A percentile compares a stretch with the other conserved stretches of the same genome.
These are phyloP conservation scores for Trichoderma simmonsii DNA, from an alignment of 2,329 filamentous ascomycete genomes.

Conservation along the genomic window DNA sequence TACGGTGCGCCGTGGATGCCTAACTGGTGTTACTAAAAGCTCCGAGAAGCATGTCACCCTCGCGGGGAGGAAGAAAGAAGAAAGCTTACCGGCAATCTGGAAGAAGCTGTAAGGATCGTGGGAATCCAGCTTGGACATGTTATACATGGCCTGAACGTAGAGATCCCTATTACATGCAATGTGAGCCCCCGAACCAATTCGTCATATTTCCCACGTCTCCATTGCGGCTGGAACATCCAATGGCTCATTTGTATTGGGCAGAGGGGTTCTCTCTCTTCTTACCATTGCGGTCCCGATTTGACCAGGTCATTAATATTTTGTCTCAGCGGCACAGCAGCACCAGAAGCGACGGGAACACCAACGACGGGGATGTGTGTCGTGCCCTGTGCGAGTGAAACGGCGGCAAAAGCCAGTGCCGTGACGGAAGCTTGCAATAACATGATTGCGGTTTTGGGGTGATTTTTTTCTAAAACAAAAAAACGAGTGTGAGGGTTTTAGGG, in stretches of 20 bases:
- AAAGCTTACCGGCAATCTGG: conserved; percentile 43
- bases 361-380: conserved; percentile 33
- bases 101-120: conserved; percentile 48
- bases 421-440: conserved; percentile 25
- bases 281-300: conserved; percentile 42
- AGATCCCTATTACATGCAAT: conserved; percentile 41
- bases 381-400: conserved; percentile 26
- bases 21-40: conserved; percentile 21
- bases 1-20: conserved; percentile 44
- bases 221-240: neutral
- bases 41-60: conserved; percentile 9
- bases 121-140: conserved; percentile 41
- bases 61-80: neutral
- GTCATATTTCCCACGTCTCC: neutral
- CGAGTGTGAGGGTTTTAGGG: conserved; percentile 7
- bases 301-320: conserved; percentile 48
- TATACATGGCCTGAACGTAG: conserved; percentile 45
- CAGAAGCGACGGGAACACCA: conserved; percentile 38
- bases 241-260: neutral
- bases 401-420: conserved; percentile 28
- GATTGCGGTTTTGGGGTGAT: neutral
- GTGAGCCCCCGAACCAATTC: neutral
- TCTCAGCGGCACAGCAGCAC: conserved; percentile 43
- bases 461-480: conserved; percentile 11
- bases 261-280: conserved; percentile 5